A percentile compares a stretch with the other conserved stretches of the same genome.
phyloP scores from a whole-genome alignment of 768 basidiomycete species.

The Macrolepiota albuminosa region DNA sequence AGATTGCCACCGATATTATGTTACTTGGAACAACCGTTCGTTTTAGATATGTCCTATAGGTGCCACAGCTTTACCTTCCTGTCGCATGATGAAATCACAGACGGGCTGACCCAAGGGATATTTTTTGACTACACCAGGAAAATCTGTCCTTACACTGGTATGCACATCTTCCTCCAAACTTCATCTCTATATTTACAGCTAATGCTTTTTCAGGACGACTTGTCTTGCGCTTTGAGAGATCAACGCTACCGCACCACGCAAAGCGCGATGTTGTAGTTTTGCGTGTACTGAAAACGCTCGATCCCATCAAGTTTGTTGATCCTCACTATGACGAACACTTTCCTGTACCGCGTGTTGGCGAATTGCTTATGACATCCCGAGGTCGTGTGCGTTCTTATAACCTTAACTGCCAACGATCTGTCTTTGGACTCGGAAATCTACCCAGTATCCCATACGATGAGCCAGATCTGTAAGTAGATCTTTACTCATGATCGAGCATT shows the following conservation, averaged over 20 bases:
- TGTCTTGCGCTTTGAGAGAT: not conserved
- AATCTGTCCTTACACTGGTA: not conserved
- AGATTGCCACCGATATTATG: not conserved
- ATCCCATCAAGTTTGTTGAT: not conserved
- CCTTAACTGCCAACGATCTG: not conserved
- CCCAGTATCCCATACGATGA: not conserved
- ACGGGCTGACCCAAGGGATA: too few species aligned
- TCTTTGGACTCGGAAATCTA: not conserved
- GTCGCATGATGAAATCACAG: not conserved
- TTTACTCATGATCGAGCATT: not conserved
- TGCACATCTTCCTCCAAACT: not conserved
- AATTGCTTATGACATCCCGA: not conserved
- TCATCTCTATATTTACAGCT: not conserved
- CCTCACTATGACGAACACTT: not conserved
- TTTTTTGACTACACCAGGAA: not conserved
- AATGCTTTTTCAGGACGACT: not conserved
- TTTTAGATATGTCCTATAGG: not conserved
- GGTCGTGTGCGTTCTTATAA: not conserved
- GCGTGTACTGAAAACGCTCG: not conserved
- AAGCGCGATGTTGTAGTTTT: not conserved
- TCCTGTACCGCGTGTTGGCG: not conserved
- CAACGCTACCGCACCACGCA: not conserved
- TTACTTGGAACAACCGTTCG: slow-evolving; percentile 2
- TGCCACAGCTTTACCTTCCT: not conserved
- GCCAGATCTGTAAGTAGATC: not conserved